Evolutionary conservation across 129 eudicot species (phyloP).

Genomic region (Flaveria linearis): DNA sequence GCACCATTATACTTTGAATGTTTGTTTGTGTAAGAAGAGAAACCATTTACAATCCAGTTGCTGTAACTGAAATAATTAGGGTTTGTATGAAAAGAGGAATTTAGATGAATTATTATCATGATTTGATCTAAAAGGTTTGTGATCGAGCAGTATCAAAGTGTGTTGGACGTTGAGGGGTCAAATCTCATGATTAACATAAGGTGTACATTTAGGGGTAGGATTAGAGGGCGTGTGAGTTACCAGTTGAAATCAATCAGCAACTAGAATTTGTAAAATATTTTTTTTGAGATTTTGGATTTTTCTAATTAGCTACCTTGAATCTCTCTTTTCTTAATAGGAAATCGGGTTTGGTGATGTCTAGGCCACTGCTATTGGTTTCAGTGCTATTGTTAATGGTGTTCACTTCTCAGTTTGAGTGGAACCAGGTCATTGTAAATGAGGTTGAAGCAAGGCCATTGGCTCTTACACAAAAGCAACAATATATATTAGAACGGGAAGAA

Average conservation of each 20-base stretch:
- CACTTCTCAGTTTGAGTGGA: slow-evolving; percentile 48
- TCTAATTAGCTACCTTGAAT: slow-evolving; percentile 3
- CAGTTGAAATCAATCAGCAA: no score
- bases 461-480: slow-evolving; percentile 36
- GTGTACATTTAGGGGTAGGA: no score
- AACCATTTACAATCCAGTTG: neutral
- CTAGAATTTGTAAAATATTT: slow-evolving; percentile 15
- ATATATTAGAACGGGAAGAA: slow-evolving; percentile 38
- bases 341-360: slow-evolving; percentile 35
- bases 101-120: slow-evolving; percentile 8
- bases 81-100: slow-evolving; percentile 14
- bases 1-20: neutral
- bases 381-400: slow-evolving; percentile 40
- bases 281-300: neutral
- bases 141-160: no score
- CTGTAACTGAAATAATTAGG: slow-evolving; percentile 4
- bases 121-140: neutral
- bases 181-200: no score
- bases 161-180: no score
- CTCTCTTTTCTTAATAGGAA: slow-evolving; percentile 15
- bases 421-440: slow-evolving; percentile 40
- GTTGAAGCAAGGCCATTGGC: slow-evolving; percentile 42
- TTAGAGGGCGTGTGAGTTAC: no score
- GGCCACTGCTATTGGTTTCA: slow-evolving; percentile 38
- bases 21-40: neutral